Conservation (phyloP, 192 early-diverging fungal species). For the Obelidium mucronatum region DNA sequence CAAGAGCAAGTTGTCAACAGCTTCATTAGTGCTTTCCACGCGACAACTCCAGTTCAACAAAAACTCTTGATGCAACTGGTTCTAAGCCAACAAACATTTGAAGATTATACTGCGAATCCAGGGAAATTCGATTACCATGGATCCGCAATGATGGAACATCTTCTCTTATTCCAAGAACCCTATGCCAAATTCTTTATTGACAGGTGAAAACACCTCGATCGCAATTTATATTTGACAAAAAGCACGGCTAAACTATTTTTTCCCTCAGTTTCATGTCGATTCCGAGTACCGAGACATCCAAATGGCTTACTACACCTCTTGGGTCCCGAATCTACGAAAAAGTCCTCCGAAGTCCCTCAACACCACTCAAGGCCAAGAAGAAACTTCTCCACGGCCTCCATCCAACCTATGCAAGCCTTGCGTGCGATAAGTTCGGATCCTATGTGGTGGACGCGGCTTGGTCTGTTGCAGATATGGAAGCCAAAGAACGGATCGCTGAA, state of each 20-base stretch:
- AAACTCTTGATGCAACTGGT: constrained; percentile 67
- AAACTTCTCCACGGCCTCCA: constrained; percentile 66
- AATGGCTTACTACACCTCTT: constrained; percentile 70
- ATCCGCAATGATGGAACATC: constrained; percentile 68
- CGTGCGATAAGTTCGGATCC: constrained; percentile 77
- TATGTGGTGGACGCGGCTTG: constrained; percentile 84
- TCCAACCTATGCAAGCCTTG: constrained; percentile 65
- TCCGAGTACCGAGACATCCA: constrained; percentile 50
- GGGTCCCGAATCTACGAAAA: constrained; percentile 80
- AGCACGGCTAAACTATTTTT: background rate
- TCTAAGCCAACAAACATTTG: constrained; percentile 65
- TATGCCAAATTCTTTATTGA: constrained; percentile 64
- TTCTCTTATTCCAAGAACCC: constrained; percentile 69
- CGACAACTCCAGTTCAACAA: constrained; percentile 53
- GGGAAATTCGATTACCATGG: constrained; percentile 59
- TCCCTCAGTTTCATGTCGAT: constrained; percentile 72
- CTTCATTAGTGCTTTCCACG: constrained; percentile 60
- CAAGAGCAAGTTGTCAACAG: constrained; percentile 67
- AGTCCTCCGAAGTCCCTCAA: constrained; percentile 61
- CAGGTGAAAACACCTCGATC: no score
- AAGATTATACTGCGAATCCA: constrained; percentile 55
- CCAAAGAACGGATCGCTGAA: constrained; percentile 76
- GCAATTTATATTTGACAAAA: background rate
- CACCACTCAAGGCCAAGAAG: constrained; percentile 70
- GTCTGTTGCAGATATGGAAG: constrained; percentile 72